A percentile compares a stretch with the other conserved stretches of the same genome.
phyloP scores from a whole-genome alignment of 2,329 filamentous ascomycete species.

The Xylariaceae sp. region DNA sequence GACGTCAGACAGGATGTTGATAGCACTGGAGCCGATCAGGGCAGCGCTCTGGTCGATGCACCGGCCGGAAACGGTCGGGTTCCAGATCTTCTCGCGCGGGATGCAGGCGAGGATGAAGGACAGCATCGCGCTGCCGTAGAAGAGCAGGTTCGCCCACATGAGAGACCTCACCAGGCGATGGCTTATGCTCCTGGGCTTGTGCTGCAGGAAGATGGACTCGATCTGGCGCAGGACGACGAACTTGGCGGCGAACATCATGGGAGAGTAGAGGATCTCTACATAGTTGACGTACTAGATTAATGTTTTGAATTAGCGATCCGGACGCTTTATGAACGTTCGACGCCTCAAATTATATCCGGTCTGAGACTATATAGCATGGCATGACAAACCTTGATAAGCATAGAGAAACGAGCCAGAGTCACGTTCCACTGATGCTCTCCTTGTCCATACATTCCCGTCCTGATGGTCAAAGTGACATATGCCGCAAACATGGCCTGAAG shows the following conservation, averaged over 20 bases:
- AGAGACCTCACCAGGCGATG: constrained; percentile 4
- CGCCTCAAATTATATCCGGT: too few relatives aligned
- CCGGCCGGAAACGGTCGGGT: constrained; percentile 4
- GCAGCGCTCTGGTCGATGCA: constrained; percentile 8
- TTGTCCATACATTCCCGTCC: constrained; percentile 8
- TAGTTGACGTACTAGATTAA: too few relatives aligned
- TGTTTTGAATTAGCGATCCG: too few relatives aligned
- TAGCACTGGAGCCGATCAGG: constrained; percentile 6
- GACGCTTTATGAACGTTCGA: too few relatives aligned
- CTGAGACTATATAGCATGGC: too few relatives aligned
- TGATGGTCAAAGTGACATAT: constrained; percentile 5
- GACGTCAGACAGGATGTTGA: constrained; percentile 10
- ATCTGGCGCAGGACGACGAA: constrained; percentile 10
- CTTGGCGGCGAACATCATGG: constrained; percentile 8
- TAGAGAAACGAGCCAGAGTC: too few relatives aligned
- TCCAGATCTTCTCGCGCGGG: constrained; percentile 9
- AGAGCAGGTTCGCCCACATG: constrained; percentile 9
- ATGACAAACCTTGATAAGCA: too few relatives aligned
- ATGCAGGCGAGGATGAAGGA: constrained; percentile 8
- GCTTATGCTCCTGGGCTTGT: constrained; percentile 5
- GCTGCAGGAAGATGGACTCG: constrained; percentile 9
- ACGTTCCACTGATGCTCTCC: constrained; percentile 11
- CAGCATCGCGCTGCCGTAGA: constrained; percentile 8
- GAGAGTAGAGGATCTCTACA: constrained; percentile 8
- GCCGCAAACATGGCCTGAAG: constrained; percentile 7